Base-by-base conservation (phyloP, 1,284 basidiomycete species). In the Sphaerobolus stellatus region DNA sequence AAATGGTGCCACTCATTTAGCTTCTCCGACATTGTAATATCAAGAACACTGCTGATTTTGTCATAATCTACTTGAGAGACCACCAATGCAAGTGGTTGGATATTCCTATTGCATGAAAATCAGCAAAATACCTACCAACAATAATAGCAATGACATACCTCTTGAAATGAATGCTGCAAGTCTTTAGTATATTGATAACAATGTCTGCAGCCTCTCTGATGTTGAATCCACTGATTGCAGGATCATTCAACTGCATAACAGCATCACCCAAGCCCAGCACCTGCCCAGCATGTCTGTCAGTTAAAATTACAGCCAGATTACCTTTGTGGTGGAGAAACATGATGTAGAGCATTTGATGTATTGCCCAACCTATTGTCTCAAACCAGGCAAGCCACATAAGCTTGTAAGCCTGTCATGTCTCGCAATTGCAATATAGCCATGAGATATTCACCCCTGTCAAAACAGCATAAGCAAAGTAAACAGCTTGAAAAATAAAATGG, bases 131-230 rank as follows among this genome's bases (percentile, higher is more conserved):
- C n/a, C n/a, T n/a, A n/a, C n/a, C n/a, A n/a, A n/a, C n/a, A n/a
- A n/a, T n/a, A n/a, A n/a, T n/a, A n/a, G n/a, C 5, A 18, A 14
- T 11, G 6, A 33, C 48, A 14, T 33, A 49, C 48, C 34, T 49
- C 13, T n/a, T 7, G 28, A n/a, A 47, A 30, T 47, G 45, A 6
- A 25, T 47, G 20, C 45, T 24, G 28, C 45, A 49, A 33, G 48
- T 49, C 31, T 49, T 49, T 5, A 49, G 48, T 6, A 49, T 20
- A 30, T 49, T 33, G 18, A 33, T 25, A 6, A 49, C 48, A 7
- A 49, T 11, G 13, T 11, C 25, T 5, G 27, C 29, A 14, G 48
- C 28, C 13, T 49, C 48, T 33, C 28, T 49, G 16, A 33, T 30
- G 18, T 18, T 16, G 16, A 49, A 33, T 5, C 20, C 28, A 33